Evolutionary conservation across 2,329 filamentous ascomycete genomes (phyloP).

Genomic region (Zymoseptoria ardabiliae): DNA sequence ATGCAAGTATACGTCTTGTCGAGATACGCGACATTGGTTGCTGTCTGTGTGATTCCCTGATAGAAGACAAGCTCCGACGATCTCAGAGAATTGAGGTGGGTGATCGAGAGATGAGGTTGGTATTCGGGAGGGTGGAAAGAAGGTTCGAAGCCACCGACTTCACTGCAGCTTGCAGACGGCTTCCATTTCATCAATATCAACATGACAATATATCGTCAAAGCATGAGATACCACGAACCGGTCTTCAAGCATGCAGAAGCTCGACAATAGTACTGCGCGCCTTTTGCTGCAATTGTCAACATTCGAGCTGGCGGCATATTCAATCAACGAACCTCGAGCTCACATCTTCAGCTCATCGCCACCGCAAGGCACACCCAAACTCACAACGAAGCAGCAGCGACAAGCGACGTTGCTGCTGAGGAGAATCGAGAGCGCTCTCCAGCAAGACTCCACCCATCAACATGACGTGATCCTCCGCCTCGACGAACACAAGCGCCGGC

Average conservation of each 20-base stretch:
- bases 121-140: not conserved
- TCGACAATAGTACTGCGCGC: not conserved
- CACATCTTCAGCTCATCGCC: not conserved
- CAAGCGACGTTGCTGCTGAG: not conserved
- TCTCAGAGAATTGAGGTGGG: too few relatives aligned
- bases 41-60: too few relatives aligned
- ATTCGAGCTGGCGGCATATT: not conserved
- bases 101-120: not conserved
- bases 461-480: not conserved
- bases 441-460: not conserved
- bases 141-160: not conserved
- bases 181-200: not conserved
- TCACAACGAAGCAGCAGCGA: not conserved
- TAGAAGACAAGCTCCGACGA: too few relatives aligned
- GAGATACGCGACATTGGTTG: too few relatives aligned
- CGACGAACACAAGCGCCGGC: not conserved
- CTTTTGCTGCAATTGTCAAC: not conserved
- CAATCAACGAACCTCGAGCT: not conserved
- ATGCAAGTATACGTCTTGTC: too few relatives aligned
- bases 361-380: not conserved
- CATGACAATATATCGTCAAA: too few relatives aligned
- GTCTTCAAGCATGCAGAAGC: not conserved
- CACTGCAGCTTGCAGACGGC: not conserved
- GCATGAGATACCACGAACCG: not conserved
- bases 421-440: not conserved